Percentiles rank a stretch among this genome's conserved stretches.
phyloP scores from a whole-genome alignment of 2,329 filamentous ascomycete genomes.

The Xylariaceae sp. region DNA sequence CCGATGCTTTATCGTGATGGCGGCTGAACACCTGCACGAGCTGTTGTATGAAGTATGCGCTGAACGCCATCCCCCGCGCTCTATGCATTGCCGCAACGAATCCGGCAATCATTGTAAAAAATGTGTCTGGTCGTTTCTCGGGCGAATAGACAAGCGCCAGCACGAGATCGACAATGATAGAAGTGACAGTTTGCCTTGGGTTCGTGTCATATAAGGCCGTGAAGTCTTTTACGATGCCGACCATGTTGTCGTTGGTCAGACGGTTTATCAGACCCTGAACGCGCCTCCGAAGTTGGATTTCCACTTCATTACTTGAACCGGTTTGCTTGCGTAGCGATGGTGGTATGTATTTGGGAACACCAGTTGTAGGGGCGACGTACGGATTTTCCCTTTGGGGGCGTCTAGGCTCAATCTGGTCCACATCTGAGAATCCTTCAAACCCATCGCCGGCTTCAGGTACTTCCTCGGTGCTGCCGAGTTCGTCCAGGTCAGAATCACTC shows the following conservation, averaged over 20 bases:
- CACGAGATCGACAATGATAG: slow-evolving; percentile 75
- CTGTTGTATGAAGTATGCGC: slow-evolving; percentile 80
- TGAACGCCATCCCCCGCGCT: slow-evolving; percentile 84
- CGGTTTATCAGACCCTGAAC: slow-evolving; percentile 90
- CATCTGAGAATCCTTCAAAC: slow-evolving; percentile 45
- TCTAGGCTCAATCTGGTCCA: slow-evolving; percentile 38
- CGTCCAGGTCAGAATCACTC: slow-evolving; percentile 13
- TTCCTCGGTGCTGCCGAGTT: slow-evolving; percentile 26
- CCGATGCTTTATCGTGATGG: slow-evolving; percentile 55
- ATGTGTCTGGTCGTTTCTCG: slow-evolving; percentile 80
- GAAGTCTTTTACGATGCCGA: slow-evolving; percentile 80
- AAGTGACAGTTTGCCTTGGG: slow-evolving; percentile 85
- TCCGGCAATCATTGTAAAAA: slow-evolving; percentile 86
- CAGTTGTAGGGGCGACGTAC: slow-evolving; percentile 72
- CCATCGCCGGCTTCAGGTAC: slow-evolving; percentile 36
- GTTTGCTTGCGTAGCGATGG: slow-evolving; percentile 74
- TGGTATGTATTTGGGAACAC: slow-evolving; percentile 78
- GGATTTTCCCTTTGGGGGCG: slow-evolving; percentile 75
- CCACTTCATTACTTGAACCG: slow-evolving; percentile 66
- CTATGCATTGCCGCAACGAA: slow-evolving; percentile 90
- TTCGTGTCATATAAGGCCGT: slow-evolving; percentile 83
- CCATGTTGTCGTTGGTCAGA: slow-evolving; percentile 85
- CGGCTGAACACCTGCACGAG: slow-evolving; percentile 75
- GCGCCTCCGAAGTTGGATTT: slow-evolving; percentile 73
- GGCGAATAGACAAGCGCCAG: slow-evolving; percentile 79